A percentile compares a stretch with the other conserved stretches of the same genome.
phyloP scores from a whole-genome alignment of 805 yeast genomes.

The Torulaspora quercuum region DNA sequence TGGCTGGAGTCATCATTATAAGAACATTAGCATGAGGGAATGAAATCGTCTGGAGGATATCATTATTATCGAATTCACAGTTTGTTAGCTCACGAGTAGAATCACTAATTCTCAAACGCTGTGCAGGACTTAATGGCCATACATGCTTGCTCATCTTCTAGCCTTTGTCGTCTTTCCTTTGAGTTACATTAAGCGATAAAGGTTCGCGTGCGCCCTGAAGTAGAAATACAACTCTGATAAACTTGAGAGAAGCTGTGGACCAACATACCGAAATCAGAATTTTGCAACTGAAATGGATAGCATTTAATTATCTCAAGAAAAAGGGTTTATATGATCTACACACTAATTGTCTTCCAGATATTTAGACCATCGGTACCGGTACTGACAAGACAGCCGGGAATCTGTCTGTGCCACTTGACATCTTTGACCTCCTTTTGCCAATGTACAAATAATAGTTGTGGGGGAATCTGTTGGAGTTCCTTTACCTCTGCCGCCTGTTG shows the following conservation, averaged over 20 bases:
- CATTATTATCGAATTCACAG: constrained; percentile 18
- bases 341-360: constrained; percentile 95
- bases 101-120: constrained; percentile 21
- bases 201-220: too few relatives aligned
- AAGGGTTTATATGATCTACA: constrained; percentile 41
- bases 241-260: too few relatives aligned
- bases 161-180: not conserved
- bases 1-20: constrained; percentile 28
- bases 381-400: constrained; percentile 91
- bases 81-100: constrained; percentile 10
- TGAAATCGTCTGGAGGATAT: constrained; percentile 26
- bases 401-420: constrained; percentile 95
- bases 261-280: too few relatives aligned
- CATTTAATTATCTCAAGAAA: too few relatives aligned
- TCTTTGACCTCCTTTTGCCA: constrained; percentile 98
- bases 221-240: too few relatives aligned
- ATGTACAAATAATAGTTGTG: constrained; percentile 92
- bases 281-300: too few relatives aligned
- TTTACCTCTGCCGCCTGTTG: constrained; percentile 74
- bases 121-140: constrained; percentile 35
- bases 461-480: constrained; percentile 87
- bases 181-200: too few relatives aligned
- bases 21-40: constrained; percentile 30
- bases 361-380: constrained; percentile 95
- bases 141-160: constrained; percentile 16